A percentile compares a stretch with the other conserved stretches of the same genome.
Evolutionary conservation across 23 red algal genomes (phyloP).

Genomic region (Rhodosorus marinus): DNA sequence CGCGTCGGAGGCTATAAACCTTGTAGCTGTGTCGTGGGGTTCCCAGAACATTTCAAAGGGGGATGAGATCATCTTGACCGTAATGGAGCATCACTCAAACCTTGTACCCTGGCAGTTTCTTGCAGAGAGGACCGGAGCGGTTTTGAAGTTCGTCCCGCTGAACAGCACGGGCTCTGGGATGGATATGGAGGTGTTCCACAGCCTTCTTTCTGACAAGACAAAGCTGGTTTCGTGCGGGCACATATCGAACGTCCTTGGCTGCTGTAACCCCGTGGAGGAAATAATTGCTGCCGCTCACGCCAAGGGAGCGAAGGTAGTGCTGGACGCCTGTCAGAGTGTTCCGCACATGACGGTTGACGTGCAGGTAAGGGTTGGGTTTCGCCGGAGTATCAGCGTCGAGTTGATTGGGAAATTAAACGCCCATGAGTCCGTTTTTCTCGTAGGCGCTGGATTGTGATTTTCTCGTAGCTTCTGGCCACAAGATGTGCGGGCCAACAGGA

Average conservation of each 20-base stretch:
- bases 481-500: conserved; percentile 97
- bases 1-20: conserved; percentile 91
- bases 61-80: conserved; percentile 66
- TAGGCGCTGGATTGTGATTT: conserved; percentile 68
- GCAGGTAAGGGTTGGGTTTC: no score
- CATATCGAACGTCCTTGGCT: conserved; percentile 86
- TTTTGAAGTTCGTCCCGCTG: conserved; percentile 36
- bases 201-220: conserved; percentile 18
- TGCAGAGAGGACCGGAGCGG: conserved; percentile 43
- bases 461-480: conserved; percentile 75
- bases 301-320: conserved; percentile 43
- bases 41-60: conserved; percentile 30
- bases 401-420: no score
- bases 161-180: conserved; percentile 8
- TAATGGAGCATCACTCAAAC: conserved; percentile 97
- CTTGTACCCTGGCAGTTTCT: conserved; percentile 97
- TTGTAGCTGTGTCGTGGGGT: conserved; percentile 80
- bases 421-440: no score
- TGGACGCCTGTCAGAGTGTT: conserved; percentile 93
- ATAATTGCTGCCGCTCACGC: conserved; percentile 32
- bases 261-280: conserved; percentile 39
- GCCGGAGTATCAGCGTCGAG: no score
- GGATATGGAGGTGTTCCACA: conserved; percentile 23
- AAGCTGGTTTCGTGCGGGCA: conserved; percentile 73
- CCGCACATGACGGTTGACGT: conserved; percentile 98